Conservation (phyloP, 257 asterid species). For the Anisodus acutangulus region DNA sequence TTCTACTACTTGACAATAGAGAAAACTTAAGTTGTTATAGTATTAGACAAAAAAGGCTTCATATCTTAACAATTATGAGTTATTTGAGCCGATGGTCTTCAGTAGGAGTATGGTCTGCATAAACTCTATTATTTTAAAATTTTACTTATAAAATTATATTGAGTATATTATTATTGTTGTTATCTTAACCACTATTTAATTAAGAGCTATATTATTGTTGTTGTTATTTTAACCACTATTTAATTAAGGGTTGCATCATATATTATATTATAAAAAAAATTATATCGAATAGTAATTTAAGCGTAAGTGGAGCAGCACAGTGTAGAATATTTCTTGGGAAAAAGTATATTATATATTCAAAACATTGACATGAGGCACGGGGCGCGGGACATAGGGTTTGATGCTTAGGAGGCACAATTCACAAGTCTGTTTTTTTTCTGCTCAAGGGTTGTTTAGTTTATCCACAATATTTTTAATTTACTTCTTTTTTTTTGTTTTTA, state of each 20-base stretch:
- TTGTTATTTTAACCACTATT: too few species aligned
- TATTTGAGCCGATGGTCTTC: too few species aligned
- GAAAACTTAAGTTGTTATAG: not conserved
- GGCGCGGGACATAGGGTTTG: conserved; percentile 83
- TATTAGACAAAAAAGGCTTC: too few species aligned
- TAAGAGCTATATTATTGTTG: too few species aligned
- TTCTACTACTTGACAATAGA: not conserved
- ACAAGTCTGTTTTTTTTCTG: conserved; percentile 27
- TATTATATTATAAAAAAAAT: too few species aligned
- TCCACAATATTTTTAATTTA: not conserved
- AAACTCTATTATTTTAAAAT: too few species aligned
- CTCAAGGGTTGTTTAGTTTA: conserved; percentile 14
- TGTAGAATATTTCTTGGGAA: conserved; percentile 15
- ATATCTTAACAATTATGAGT: too few species aligned
- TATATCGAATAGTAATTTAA: not conserved
- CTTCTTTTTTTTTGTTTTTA: not conserved
- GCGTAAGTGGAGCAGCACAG: not conserved
- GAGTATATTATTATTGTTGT: too few species aligned
- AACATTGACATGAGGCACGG: conserved; percentile 69
- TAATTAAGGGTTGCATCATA: too few species aligned
- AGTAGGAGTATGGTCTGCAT: too few species aligned
- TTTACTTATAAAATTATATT: too few species aligned
- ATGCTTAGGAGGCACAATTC: conserved; percentile 35
- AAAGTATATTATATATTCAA: not conserved
- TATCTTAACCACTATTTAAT: not conserved